These are phyloP conservation scores for Globisporangium carolinianum DNA, from an alignment of 352 stramenopile species.

Conservation along the genomic window DNA sequence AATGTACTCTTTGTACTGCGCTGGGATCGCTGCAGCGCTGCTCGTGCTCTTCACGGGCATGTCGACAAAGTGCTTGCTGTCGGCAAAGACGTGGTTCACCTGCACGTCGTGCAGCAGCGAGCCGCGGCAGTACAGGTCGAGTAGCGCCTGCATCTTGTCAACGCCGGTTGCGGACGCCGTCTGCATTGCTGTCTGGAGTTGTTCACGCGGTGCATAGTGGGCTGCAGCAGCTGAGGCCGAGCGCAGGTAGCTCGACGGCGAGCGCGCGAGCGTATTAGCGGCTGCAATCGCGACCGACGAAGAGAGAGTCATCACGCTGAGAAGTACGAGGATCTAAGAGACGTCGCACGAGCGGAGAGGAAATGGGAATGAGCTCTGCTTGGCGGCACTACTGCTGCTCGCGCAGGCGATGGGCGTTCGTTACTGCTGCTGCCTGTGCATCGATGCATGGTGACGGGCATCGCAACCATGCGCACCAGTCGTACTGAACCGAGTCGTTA, in stretches of 20 bases:
- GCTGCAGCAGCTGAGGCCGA: neutral
- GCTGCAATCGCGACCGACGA: slow-evolving; percentile 4
- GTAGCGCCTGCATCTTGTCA: slow-evolving; percentile 3
- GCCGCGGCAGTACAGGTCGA: slow-evolving; percentile 40
- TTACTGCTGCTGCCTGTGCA: neutral
- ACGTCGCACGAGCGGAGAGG: slow-evolving; percentile 3
- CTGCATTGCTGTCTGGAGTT: neutral
- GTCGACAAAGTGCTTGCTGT: slow-evolving; percentile 89
- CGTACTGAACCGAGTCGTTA: slow-evolving; percentile 7
- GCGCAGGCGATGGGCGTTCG: neutral
- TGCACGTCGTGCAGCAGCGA: slow-evolving; percentile 63
- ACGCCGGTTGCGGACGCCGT: neutral
- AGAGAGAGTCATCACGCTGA: slow-evolving; percentile 6
- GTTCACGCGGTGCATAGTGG: too few species aligned
- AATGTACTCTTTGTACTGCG: slow-evolving; percentile 23
- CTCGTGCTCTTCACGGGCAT: slow-evolving; percentile 64
- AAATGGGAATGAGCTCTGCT: slow-evolving; percentile 5
- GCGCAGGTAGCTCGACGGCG: slow-evolving; percentile 5
- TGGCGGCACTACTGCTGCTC: neutral
- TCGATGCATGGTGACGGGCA: neutral
- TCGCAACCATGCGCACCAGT: neutral
- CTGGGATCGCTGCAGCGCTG: slow-evolving; percentile 22
- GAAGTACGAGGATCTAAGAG: neutral
- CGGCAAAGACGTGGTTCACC: slow-evolving; percentile 49
- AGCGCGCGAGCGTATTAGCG: slow-evolving; percentile 1